Conservation (phyloP, 169 alveolate genomes). For the Plasmodium chabaudi region DNA sequence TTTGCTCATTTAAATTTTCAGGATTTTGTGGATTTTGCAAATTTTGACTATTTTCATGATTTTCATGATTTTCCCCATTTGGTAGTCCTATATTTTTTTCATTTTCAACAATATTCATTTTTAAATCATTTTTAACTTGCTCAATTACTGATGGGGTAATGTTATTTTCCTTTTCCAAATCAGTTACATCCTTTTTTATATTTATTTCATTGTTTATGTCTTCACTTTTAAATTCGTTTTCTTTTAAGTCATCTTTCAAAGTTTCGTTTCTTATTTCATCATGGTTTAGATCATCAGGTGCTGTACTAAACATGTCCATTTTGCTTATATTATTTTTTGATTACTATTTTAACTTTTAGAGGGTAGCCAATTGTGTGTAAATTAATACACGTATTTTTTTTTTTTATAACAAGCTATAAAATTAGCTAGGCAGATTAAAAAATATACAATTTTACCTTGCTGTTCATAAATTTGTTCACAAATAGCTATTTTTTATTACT, state of each 20-base stretch:
- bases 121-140: too few species aligned
- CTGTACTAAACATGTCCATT: slow-evolving; percentile 5
- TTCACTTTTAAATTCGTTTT: not conserved
- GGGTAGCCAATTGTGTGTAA: too few species aligned
- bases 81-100: too few species aligned
- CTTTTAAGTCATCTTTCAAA: not conserved
- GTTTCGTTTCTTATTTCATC: not conserved
- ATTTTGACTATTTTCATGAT: not conserved
- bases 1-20: not conserved
- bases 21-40: not conserved
- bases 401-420: too few species aligned
- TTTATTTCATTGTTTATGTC: not conserved
- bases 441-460: too few species aligned
- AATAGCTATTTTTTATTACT: too few species aligned
- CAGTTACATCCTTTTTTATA: not conserved
- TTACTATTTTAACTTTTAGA: too few species aligned
- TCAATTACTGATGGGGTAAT: too few species aligned
- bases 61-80: not conserved
- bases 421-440: too few species aligned
- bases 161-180: not conserved
- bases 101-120: too few species aligned
- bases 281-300: not conserved
- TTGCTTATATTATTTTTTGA: not conserved
- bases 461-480: too few species aligned
- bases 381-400: too few species aligned